Evolutionary conservation across 768 basidiomycete genomes (phyloP).

Genomic region (Leccinum incarnatum): DNA sequence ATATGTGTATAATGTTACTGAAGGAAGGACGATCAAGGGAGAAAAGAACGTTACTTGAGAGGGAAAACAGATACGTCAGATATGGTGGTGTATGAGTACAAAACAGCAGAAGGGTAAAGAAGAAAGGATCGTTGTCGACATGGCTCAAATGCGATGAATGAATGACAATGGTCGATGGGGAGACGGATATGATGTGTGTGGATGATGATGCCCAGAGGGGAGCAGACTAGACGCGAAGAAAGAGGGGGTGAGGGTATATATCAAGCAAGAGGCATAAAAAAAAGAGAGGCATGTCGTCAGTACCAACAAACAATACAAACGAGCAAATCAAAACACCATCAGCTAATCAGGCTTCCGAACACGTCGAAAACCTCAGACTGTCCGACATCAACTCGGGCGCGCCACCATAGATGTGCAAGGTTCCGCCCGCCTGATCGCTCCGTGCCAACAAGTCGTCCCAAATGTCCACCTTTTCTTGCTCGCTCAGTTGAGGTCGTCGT

Average conservation of each 20-base stretch:
- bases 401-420: constrained; percentile 49
- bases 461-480: constrained; percentile 67
- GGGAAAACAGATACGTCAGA: background rate
- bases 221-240: background rate
- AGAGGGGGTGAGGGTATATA: background rate
- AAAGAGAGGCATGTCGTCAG: background rate
- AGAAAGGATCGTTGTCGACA: background rate
- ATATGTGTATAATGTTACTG: background rate
- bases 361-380: constrained; percentile 36
- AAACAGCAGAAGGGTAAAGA: background rate
- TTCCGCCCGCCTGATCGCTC: constrained; percentile 72
- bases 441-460: constrained; percentile 69
- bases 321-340: background rate
- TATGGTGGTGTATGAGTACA: background rate
- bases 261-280: background rate
- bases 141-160: background rate
- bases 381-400: constrained; percentile 42
- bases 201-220: background rate
- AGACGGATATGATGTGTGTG: background rate
- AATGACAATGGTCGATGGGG: background rate
- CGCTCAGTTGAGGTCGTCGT: constrained; percentile 45
- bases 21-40: background rate
- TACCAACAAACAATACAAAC: background rate
- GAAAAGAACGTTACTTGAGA: background rate
- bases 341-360: constrained; percentile 17